Evolutionary conservation across 192 early-diverging fungal genomes (phyloP).

Genomic region (Neocallimastix lanati): DNA sequence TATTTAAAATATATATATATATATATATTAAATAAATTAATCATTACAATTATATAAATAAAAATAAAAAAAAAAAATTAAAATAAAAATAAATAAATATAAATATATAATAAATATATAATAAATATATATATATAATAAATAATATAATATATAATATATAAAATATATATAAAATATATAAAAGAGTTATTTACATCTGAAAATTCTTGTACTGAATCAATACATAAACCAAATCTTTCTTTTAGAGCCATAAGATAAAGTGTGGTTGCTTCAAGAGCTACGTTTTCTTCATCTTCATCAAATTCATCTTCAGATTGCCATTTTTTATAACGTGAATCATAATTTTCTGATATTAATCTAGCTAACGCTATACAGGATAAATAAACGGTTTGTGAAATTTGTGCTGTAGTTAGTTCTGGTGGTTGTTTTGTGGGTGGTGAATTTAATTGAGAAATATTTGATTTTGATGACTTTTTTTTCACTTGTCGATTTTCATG

Average conservation of each 20-base stretch:
- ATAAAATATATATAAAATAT: too few relatives aligned
- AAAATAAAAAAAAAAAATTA: too few relatives aligned
- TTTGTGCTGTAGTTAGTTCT: background rate
- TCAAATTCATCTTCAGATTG: background rate
- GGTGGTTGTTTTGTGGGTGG: background rate
- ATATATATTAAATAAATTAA: background rate
- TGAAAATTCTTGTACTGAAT: background rate
- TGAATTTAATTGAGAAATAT: background rate
- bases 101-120: too few relatives aligned
- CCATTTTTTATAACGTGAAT: background rate
- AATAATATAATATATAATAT: background rate
- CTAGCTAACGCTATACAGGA: background rate
- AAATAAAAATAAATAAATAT: too few relatives aligned
- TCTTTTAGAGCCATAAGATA: background rate
- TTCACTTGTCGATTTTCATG: background rate
- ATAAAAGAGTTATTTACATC: background rate
- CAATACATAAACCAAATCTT: background rate
- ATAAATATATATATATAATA: background rate
- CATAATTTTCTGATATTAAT: background rate
- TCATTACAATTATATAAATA: too few relatives aligned
- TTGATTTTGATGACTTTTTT: background rate
- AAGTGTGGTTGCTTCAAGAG: background rate
- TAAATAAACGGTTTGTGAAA: background rate
- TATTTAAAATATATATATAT: background rate
- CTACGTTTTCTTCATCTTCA: background rate